These are phyloP conservation scores for Keqinozyma sinolaborantium DNA, from an alignment of 1,139 yeast genomes.

Conservation along the genomic window DNA sequence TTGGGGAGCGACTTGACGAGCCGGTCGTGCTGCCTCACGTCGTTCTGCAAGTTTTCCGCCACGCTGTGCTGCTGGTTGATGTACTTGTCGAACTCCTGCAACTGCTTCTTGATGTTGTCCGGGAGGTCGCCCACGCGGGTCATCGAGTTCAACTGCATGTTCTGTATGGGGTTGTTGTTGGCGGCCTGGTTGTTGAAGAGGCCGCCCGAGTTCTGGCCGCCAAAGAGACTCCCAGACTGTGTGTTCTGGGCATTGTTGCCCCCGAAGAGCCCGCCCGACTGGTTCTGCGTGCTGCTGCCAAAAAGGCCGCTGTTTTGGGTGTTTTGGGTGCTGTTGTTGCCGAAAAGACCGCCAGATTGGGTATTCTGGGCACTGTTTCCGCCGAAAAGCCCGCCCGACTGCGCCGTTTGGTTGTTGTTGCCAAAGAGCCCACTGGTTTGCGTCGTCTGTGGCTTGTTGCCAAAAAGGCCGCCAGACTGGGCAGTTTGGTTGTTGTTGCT, in stretches of 20 bases:
- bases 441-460: slow-evolving; percentile 4
- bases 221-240: slow-evolving; percentile 38
- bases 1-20: slow-evolving; percentile 78
- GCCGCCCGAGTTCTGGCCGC: slow-evolving; percentile 9
- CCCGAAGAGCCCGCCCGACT: slow-evolving; percentile 30
- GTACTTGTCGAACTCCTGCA: slow-evolving; percentile 79
- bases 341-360: slow-evolving; percentile 9
- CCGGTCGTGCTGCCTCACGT: slow-evolving; percentile 61
- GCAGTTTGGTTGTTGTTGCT: slow-evolving; percentile 9
- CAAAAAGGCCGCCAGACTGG: slow-evolving; percentile 7
- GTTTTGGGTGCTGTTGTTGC: slow-evolving; percentile 4
- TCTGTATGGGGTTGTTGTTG: slow-evolving; percentile 11
- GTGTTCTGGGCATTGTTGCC: slow-evolving; percentile 17
- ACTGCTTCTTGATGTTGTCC: slow-evolving; percentile 62
- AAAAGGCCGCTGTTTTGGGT: slow-evolving; percentile 2
- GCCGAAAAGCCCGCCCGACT: slow-evolving; percentile 15
- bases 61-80: slow-evolving; percentile 81
- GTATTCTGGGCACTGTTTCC: slow-evolving; percentile 3
- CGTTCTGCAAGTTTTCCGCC: slow-evolving; percentile 72
- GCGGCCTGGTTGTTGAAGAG: slow-evolving; percentile 29
- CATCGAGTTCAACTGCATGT: slow-evolving; percentile 65
- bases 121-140: slow-evolving; percentile 89
- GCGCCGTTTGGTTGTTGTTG: slow-evolving; percentile 2
- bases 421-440: slow-evolving; percentile 5
- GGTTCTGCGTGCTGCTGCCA: slow-evolving; percentile 10